These are phyloP conservation scores for Hypoxylon sp. DNA, from an alignment of 2,329 filamentous ascomycete genomes.

Conservation along the genomic window DNA sequence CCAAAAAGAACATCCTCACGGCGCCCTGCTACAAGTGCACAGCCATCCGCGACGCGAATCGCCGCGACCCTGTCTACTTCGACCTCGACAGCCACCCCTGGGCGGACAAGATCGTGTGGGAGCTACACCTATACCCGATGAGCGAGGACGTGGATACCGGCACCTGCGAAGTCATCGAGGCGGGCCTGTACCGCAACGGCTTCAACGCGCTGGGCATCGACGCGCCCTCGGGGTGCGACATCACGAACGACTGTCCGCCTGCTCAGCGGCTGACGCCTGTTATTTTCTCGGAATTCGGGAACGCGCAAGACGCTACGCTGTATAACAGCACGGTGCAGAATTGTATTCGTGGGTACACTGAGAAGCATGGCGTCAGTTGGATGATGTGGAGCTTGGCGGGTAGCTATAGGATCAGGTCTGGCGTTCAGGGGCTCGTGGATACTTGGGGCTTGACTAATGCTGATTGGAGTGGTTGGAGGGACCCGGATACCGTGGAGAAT, in stretches of 20 bases:
- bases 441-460: conserved; percentile 65
- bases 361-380: conserved; percentile 63
- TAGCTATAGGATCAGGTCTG: conserved; percentile 62
- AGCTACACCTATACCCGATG: conserved; percentile 61
- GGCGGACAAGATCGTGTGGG: conserved; percentile 64
- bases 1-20: conserved; percentile 58
- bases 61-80: conserved; percentile 62
- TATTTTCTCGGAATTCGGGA: conserved; percentile 64
- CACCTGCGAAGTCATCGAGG: conserved; percentile 63
- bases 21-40: conserved; percentile 60
- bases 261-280: conserved; percentile 62
- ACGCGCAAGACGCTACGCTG: conserved; percentile 59
- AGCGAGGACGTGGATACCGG: conserved; percentile 62
- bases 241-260: conserved; percentile 56
- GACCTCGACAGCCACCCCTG: conserved; percentile 62
- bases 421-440: conserved; percentile 62
- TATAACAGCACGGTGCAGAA: conserved; percentile 63
- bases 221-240: conserved; percentile 56
- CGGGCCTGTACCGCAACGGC: conserved; percentile 64
- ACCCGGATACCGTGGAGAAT: conserved; percentile 60
- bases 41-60: conserved; percentile 59
- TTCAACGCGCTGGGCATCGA: conserved; percentile 64
- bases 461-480: conserved; percentile 64
- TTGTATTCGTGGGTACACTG: conserved; percentile 62
- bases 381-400: conserved; percentile 66